Evolutionary conservation across 2,329 filamentous ascomycete genomes (phyloP), one percentile per base, ranked within the genome.

Genomic region (Venturiaceae sp.): DNA sequence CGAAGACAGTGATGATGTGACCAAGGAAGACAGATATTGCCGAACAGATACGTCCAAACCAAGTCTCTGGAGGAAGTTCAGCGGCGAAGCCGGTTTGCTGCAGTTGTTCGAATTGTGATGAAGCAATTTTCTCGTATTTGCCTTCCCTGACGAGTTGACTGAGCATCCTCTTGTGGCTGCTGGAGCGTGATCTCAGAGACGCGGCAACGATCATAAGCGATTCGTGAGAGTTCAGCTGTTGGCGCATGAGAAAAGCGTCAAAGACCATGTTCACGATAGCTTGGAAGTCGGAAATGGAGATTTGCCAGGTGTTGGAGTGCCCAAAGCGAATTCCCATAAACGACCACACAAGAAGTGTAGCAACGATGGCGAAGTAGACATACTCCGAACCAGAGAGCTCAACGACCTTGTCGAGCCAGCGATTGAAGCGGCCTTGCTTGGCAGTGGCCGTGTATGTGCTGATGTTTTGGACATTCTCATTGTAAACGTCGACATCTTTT

Each of bases 211-310:
- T n/a, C n/a, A n/a, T n/a, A n/a, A n/a, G n/a, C n/a, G n/a, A n/a
- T n/a, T n/a, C n/a, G n/a, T n/a, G n/a, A n/a, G n/a, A n/a, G n/a
- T n/a, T n/a, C n/a, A n/a, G n/a, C n/a, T n/a, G n/a, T n/a, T n/a
- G n/a, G n/a, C n/a, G n/a, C n/a, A n/a, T n/a, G n/a, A n/a, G n/a
- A n/a, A n/a, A n/a, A n/a, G n/a, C n/a, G n/a, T n/a, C 69, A 53
- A 68, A 71, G 0, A 69, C 57, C 50, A 69, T 69, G 52, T 66
- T 67, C 19, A 71, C 28, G 30, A 71, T 68, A 8, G 69, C 68
- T 55, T 71, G 68, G 1, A 64, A 63, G 58, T 71, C 68, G 5
- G 66, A 69, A 30, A 71, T 69, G 1, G 60, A 55, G 13, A 68
- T 64, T 30, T 66, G 61, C 68, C 69, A 71, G 33, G 57, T 60